phyloP scores from a whole-genome alignment of 2,329 filamentous ascomycete species.

The Sarocladiaceae sp. region DNA sequence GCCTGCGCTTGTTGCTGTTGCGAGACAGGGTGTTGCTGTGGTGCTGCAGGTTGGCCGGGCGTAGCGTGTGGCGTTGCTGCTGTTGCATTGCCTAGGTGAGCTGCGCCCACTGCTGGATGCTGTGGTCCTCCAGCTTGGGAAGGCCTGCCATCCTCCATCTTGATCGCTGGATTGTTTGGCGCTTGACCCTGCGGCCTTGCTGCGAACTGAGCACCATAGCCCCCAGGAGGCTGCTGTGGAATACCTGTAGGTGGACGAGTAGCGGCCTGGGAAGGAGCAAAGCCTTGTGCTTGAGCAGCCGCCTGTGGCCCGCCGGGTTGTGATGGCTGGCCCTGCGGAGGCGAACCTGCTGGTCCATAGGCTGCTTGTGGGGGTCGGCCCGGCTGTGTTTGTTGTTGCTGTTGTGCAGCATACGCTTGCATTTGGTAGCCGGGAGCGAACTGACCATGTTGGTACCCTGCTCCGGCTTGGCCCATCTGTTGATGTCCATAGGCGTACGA shows the following conservation, averaged over 20 bases:
- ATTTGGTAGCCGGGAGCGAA: constrained; percentile 27
- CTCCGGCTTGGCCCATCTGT: constrained; percentile 25
- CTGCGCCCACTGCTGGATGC: not conserved
- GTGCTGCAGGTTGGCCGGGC: not conserved
- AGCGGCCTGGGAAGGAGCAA: not conserved
- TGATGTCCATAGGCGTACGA: constrained; percentile 28
- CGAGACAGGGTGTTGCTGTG: not conserved
- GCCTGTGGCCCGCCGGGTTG: constrained; percentile 13
- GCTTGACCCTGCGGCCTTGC: constrained; percentile 1
- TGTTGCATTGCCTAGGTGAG: constrained; percentile 7
- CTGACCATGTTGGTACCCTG: constrained; percentile 28
- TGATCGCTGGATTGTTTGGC: constrained; percentile 11
- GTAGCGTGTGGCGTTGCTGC: constrained; percentile 1
- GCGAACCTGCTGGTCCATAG: not conserved
- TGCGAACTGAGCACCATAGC: constrained; percentile 1
- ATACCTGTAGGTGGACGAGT: not conserved
- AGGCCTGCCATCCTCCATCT: constrained; percentile 14
- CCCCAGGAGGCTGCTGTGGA: not conserved
- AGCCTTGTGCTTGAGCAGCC: constrained; percentile 8
- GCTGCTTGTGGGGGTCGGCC: not conserved
- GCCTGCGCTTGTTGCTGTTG: constrained; percentile 11
- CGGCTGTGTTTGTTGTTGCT: constrained; percentile 13
- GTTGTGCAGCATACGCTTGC: constrained; percentile 25
- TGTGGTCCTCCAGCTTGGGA: not conserved
- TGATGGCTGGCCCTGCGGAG: constrained; percentile 18